Conservation (phyloP, 2,329 filamentous ascomycete genomes). For the Sporothrix variecibatus region DNA sequence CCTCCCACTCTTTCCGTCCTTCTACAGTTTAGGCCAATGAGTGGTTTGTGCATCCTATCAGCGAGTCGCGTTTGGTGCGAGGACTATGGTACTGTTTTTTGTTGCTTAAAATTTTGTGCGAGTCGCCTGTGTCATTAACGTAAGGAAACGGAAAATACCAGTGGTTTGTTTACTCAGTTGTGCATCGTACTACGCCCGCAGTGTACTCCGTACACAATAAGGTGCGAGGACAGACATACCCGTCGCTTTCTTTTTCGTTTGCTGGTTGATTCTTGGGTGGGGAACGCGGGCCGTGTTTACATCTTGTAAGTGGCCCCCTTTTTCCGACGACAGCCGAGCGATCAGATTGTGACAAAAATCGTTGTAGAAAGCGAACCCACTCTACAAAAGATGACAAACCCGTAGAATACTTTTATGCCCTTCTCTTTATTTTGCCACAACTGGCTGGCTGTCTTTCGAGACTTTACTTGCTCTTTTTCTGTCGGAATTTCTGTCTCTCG, state of each 20-base stretch:
- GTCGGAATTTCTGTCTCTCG: not conserved
- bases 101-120: constrained; percentile 1
- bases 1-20: not conserved
- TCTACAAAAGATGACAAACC: too few relatives aligned
- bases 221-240: not conserved
- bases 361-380: not conserved
- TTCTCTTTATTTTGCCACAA: too few relatives aligned
- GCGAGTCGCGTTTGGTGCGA: constrained; percentile 1
- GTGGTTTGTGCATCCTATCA: not conserved
- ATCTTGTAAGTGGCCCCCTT: not conserved
- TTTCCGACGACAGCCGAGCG: not conserved
- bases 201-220: not conserved
- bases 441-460: too few relatives aligned
- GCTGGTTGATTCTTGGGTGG: not conserved
- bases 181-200: not conserved
- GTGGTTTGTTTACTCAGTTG: not conserved
- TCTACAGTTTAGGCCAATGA: not conserved
- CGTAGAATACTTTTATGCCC: too few relatives aligned
- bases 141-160: not conserved
- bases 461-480: not conserved
- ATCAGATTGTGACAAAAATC: not conserved
- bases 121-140: not conserved
- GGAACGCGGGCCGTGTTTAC: constrained; percentile 8
- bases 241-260: not conserved
- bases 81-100: not conserved